phyloP scores from a whole-genome alignment of 108 stramenopile genomes.

The Cyclotella distinguenda region DNA sequence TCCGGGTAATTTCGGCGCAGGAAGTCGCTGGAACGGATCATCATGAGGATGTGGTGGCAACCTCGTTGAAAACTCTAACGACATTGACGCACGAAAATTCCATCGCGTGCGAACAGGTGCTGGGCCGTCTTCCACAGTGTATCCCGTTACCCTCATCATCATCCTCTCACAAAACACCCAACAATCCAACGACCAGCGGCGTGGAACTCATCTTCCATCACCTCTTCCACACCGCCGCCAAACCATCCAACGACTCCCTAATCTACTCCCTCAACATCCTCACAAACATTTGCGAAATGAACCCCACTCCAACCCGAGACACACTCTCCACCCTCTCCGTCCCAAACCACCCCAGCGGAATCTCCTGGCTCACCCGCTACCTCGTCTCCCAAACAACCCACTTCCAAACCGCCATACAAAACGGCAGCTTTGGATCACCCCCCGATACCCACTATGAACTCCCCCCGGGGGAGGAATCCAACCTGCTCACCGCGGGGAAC shows the following conservation, averaged over 20 bases:
- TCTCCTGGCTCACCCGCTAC: slow-evolving; percentile 70
- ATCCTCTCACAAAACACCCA: background rate
- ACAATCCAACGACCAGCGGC: slow-evolving; percentile 9
- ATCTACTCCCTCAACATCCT: slow-evolving; percentile 79
- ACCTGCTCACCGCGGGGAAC: slow-evolving; percentile 78
- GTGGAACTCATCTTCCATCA: slow-evolving; percentile 26
- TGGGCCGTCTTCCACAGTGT: slow-evolving; percentile 1
- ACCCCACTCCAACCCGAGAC: slow-evolving; percentile 25
- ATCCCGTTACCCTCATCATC: background rate
- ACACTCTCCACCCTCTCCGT: slow-evolving; percentile 21
- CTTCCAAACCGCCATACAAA: slow-evolving; percentile 63
- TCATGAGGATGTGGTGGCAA: slow-evolving; percentile 25
- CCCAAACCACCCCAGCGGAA: slow-evolving; percentile 10
- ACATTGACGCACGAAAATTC: slow-evolving; percentile 78
- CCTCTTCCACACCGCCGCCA: slow-evolving; percentile 19
- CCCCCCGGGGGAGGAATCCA: slow-evolving; percentile 61
- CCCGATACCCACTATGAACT: slow-evolving; percentile 31
- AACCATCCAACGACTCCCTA: slow-evolving; percentile 53
- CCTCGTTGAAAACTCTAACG: slow-evolving; percentile 69
- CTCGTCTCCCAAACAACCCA: slow-evolving; percentile 57
- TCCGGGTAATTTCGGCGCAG: slow-evolving; percentile 35
- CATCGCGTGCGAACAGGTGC: slow-evolving; percentile 62
- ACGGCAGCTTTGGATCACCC: slow-evolving; percentile 49
- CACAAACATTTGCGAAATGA: slow-evolving; percentile 70
- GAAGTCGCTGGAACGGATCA: slow-evolving; percentile 8